Evolutionary conservation across 179 eudicot genomes (phyloP), one percentile per base, ranked within the genome.

Genomic region (Drosera spatulata): DNA sequence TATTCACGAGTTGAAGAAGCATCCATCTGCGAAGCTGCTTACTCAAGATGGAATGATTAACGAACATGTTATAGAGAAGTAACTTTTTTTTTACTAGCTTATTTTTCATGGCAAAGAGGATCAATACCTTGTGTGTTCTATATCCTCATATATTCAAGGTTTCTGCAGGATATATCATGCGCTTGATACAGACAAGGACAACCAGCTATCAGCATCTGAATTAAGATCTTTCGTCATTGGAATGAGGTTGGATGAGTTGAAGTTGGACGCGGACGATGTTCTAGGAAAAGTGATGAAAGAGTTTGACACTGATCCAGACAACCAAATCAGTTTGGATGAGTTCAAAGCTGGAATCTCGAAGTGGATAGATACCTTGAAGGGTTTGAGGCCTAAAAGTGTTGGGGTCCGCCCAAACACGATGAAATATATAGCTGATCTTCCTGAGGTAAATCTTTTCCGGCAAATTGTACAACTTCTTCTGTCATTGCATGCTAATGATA

Each of bases 261-360:
- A 59, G 61, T 5, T 75, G 53, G 79, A 66, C 50, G 67, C 68
- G 10, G 78, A 66, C 49, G 67, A 72, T 8, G 56, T 76, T 39
- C 83, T 74, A 43, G 40, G 61, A 6, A 81, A 69, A 56, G 49
- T 86, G 14, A 71, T 86, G 74, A 69, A 74, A 66, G 84, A 87
- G 43, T 75, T 85, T 39, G 96, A 87, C 56, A 55, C 69, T 58
- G 73, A 63, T 58, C 75, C 54, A 45, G 89, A 87, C 69, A 59
- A 57, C 10, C 48, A 15, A 62, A 60, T 87, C 33, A 65, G 66
- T 61, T 66, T 59, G 54, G 81, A 74, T 0, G 93, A 85, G 69
- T 87, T 87, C 54, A 65, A 70, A 33, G 4, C 33, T 10, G 93
- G 93, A 62, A 73, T 85, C 55, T 50, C 73, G 49, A 80, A 61